phyloP scores from a whole-genome alignment of 257 asterid species.

The Salvia splendens region DNA sequence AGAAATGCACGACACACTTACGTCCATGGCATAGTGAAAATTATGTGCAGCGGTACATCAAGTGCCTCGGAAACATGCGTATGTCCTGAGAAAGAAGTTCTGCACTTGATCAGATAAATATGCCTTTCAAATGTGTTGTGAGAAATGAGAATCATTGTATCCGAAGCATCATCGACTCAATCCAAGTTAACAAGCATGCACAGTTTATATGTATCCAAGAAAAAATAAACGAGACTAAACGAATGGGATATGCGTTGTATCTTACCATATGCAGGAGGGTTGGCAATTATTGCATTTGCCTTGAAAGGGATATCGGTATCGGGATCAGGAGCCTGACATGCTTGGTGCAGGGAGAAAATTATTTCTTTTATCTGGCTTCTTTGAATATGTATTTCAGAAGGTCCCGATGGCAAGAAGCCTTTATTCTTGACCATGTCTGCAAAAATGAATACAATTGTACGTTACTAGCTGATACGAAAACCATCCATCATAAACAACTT shows the following conservation, averaged over 20 bases:
- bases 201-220: not conserved
- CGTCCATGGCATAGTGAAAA: conserved; percentile 99
- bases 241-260: not conserved
- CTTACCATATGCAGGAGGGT: conserved; percentile 95
- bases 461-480: conserved; percentile 8
- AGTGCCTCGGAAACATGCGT: conserved; percentile 90
- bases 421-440: conserved; percentile 93
- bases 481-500: not conserved
- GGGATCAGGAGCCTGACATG: conserved; percentile 70
- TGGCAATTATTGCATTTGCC: conserved; percentile 84
- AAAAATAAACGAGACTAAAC: not conserved
- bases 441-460: conserved; percentile 10
- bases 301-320: conserved; percentile 60
- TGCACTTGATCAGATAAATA: conserved; percentile 9
- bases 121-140: not conserved
- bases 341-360: conserved; percentile 72
- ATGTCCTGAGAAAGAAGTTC: conserved; percentile 58
- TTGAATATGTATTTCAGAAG: conserved; percentile 76
- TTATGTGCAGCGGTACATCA: conserved; percentile 76
- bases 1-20: conserved; percentile 41
- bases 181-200: not conserved
- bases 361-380: conserved; percentile 73
- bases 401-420: conserved; percentile 94
- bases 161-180: not conserved
- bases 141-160: not conserved